A percentile compares a stretch with the other conserved stretches of the same genome.
Evolutionary conservation across 257 asterid species (phyloP).

Genomic region (Solanum okadae): DNA sequence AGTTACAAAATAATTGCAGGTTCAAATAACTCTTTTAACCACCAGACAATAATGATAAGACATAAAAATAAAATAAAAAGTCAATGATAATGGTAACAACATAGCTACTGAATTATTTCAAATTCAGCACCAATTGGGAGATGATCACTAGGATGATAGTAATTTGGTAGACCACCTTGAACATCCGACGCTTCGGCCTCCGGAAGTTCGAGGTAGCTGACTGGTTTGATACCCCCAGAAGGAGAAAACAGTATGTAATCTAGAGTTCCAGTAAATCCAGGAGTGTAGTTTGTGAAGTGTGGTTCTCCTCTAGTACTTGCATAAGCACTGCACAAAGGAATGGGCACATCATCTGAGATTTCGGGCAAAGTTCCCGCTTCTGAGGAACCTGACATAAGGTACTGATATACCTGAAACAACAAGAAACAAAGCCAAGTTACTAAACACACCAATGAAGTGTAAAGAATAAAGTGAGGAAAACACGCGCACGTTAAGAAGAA

Average conservation of each 20-base stretch:
- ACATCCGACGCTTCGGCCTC: constrained; percentile 50
- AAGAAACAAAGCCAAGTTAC: background rate
- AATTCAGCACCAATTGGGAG: constrained; percentile 93
- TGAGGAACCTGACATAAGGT: constrained; percentile 47
- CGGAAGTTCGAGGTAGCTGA: constrained; percentile 73
- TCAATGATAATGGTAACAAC: background rate
- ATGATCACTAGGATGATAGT: constrained; percentile 91
- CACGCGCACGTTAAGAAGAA: background rate
- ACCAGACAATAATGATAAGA: background rate
- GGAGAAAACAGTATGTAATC: constrained; percentile 79
- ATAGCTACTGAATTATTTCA: constrained; percentile 28
- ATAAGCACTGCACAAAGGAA: constrained; percentile 62
- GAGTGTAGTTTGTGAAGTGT: constrained; percentile 81
- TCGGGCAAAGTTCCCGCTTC: constrained; percentile 17
- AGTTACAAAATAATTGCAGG: background rate
- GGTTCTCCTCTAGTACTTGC: constrained; percentile 78
- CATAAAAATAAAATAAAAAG: background rate
- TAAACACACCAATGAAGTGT: background rate
- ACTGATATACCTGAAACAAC: constrained; percentile 62
- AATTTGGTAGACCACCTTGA: constrained; percentile 74
- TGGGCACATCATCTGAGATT: constrained; percentile 35
- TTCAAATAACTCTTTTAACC: background rate
- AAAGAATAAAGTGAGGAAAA: background rate
- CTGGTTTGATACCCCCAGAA: constrained; percentile 39
- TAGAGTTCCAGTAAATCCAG: constrained; percentile 79